Evolutionary conservation across 2,329 filamentous ascomycete species (phyloP).

Genomic region (Hirsutella minnesotensis): DNA sequence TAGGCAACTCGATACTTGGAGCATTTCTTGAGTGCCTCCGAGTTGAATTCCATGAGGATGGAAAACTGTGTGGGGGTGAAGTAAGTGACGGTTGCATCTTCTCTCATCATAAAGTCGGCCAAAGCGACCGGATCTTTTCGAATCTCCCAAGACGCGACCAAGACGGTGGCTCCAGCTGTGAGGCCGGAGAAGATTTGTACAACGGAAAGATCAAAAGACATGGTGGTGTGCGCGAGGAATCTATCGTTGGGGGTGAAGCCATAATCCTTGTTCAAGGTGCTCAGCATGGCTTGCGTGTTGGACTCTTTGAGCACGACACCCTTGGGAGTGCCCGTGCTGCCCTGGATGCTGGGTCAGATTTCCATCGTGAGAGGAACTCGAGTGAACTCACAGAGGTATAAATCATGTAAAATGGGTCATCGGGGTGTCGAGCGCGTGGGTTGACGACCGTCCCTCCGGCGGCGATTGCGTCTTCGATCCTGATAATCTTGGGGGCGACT

Average conservation of each 20-base stretch:
- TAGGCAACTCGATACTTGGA: slow-evolving; percentile 10
- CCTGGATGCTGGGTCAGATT: slow-evolving; percentile 3
- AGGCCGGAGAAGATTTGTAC: slow-evolving; percentile 12
- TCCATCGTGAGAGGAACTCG: not conserved
- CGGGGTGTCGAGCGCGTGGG: slow-evolving; percentile 5
- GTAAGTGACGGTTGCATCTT: slow-evolving; percentile 10
- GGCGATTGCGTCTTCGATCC: slow-evolving; percentile 9
- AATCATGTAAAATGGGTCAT: slow-evolving; percentile 14
- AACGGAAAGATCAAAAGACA: slow-evolving; percentile 13
- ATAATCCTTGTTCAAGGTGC: slow-evolving; percentile 11
- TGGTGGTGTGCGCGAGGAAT: slow-evolving; percentile 12
- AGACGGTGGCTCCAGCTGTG: slow-evolving; percentile 11
- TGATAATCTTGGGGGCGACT: slow-evolving; percentile 7
- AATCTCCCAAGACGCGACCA: slow-evolving; percentile 11
- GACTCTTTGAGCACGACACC: slow-evolving; percentile 12
- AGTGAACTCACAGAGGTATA: slow-evolving; percentile 11
- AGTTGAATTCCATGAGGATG: slow-evolving; percentile 12
- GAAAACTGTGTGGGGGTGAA: slow-evolving; percentile 13
- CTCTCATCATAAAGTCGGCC: slow-evolving; percentile 12
- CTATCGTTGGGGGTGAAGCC: slow-evolving; percentile 8
- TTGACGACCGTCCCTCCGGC: slow-evolving; percentile 5
- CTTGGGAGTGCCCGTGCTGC: slow-evolving; percentile 14
- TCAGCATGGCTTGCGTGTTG: slow-evolving; percentile 14
- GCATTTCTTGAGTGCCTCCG: slow-evolving; percentile 8
- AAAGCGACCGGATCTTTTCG: slow-evolving; percentile 12